Evolutionary conservation across 164 flowering plant species (phyloP).

Genomic region (Aristolochia californica): DNA sequence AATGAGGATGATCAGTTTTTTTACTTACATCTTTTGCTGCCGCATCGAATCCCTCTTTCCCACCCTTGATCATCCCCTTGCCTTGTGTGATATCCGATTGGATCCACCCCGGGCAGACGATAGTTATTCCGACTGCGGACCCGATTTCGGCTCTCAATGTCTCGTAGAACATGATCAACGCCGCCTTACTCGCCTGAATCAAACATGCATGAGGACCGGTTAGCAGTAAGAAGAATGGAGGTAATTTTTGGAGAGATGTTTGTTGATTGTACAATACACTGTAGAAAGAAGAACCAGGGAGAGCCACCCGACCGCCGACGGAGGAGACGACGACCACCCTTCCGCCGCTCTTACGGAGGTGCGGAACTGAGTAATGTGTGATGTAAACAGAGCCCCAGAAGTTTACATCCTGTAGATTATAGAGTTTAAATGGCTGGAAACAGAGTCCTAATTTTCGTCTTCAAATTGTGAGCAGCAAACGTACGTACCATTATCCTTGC

Average conservation of each 20-base stretch:
- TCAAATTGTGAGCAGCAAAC: not conserved
- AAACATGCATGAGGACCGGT: not conserved
- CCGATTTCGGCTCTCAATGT: slow-evolving; percentile 48
- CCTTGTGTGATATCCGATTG: slow-evolving; percentile 52
- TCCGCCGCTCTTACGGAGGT: slow-evolving; percentile 34
- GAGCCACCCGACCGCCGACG: slow-evolving; percentile 21
- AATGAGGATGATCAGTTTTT: too few species aligned
- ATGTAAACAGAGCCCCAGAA: slow-evolving; percentile 43
- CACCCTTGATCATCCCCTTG: slow-evolving; percentile 22
- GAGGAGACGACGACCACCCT: slow-evolving; percentile 35
- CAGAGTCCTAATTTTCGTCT: not conserved
- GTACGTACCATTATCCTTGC: slow-evolving; percentile 36
- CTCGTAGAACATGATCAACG: slow-evolving; percentile 37
- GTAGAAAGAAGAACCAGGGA: slow-evolving; percentile 29
- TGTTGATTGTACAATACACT: slow-evolving; percentile 13
- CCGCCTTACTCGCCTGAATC: slow-evolving; percentile 66
- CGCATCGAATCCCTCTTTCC: slow-evolving; percentile 25
- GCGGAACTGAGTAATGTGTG: slow-evolving; percentile 35
- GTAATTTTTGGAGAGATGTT: too few species aligned
- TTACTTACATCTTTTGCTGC: slow-evolving; percentile 46
- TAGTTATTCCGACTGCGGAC: slow-evolving; percentile 26
- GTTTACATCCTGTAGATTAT: slow-evolving; percentile 31
- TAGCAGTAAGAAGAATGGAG: too few species aligned
- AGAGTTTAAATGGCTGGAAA: not conserved
- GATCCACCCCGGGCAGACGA: slow-evolving; percentile 47